Evolutionary conservation across 768 basidiomycete genomes (phyloP).

Genomic region (Boletellus sp.): DNA sequence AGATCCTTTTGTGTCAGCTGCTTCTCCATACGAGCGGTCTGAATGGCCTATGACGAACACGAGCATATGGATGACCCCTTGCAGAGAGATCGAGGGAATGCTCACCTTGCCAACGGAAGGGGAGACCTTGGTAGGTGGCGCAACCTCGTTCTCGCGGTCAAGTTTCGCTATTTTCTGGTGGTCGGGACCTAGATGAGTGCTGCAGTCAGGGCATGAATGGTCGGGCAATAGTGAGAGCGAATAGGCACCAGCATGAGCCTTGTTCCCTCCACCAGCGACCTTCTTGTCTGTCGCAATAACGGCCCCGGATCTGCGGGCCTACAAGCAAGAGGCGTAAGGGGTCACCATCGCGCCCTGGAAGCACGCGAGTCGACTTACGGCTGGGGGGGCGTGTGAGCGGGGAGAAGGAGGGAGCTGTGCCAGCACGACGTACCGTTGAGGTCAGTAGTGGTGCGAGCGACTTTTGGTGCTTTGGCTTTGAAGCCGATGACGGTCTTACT

Average conservation of each 20-base stretch:
- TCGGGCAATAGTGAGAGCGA: background rate
- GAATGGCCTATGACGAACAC: conserved; percentile 61
- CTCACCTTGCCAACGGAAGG: conserved; percentile 70
- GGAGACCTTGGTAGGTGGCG: conserved; percentile 79
- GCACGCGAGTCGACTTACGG: conserved; percentile 41
- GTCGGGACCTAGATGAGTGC: conserved; percentile 65
- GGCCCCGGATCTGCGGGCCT: conserved; percentile 75
- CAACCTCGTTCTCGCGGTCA: conserved; percentile 93
- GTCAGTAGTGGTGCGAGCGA: conserved; percentile 55
- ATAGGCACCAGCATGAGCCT: conserved; percentile 64
- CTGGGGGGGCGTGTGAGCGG: conserved; percentile 33
- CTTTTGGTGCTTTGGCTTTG: conserved; percentile 62
- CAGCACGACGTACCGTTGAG: conserved; percentile 42
- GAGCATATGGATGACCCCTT: background rate
- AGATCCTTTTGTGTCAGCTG: conserved; percentile 88
- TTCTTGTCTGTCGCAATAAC: conserved; percentile 86
- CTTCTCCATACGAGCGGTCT: conserved; percentile 71
- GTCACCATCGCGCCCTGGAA: background rate
- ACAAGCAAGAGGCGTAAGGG: conserved; percentile 6
- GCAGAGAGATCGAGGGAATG: background rate
- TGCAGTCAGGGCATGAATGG: background rate
- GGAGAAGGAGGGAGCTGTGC: background rate
- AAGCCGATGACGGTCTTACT: conserved; percentile 67
- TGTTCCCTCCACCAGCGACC: conserved; percentile 63
- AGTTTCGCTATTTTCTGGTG: conserved; percentile 93